These are phyloP conservation scores for Tolypocladium inflatum DNA, from an alignment of 2,329 filamentous ascomycete species.

Conservation along the genomic window DNA sequence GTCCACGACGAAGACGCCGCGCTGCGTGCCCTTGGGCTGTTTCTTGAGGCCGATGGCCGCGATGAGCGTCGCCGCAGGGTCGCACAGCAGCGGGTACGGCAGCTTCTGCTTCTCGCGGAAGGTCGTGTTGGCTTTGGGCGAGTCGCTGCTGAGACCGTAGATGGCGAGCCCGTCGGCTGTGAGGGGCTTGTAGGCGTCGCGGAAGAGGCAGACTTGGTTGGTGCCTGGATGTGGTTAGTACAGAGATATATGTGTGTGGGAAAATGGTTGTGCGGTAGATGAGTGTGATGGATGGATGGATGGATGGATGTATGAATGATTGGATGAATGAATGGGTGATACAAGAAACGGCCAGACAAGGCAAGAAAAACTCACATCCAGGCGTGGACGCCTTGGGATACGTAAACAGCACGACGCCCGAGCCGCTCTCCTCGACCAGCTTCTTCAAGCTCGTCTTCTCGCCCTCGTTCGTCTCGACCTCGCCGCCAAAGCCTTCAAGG, in stretches of 20 bases:
- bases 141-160: conserved; percentile 83
- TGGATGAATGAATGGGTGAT: conserved; percentile 1
- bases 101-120: conserved; percentile 90
- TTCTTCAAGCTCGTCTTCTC: conserved; percentile 68
- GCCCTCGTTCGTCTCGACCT: conserved; percentile 80
- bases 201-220: conserved; percentile 86
- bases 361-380: conserved; percentile 61
- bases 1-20: conserved; percentile 81
- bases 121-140: conserved; percentile 80
- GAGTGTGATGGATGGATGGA: neutral
- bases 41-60: conserved; percentile 86
- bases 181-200: conserved; percentile 70
- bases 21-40: conserved; percentile 64
- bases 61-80: conserved; percentile 66
- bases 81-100: conserved; percentile 81
- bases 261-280: neutral
- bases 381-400: conserved; percentile 93
- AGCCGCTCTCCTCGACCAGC: conserved; percentile 73
- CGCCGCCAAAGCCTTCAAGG: conserved; percentile 53
- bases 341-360: neutral
- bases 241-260: neutral
- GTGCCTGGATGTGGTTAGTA: conserved; percentile 54
- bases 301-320: neutral
- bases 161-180: conserved; percentile 74
- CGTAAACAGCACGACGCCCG: conserved; percentile 85